Evolutionary conservation across 2,329 filamentous ascomycete genomes (phyloP).

Genomic region (Boeremia exigua): DNA sequence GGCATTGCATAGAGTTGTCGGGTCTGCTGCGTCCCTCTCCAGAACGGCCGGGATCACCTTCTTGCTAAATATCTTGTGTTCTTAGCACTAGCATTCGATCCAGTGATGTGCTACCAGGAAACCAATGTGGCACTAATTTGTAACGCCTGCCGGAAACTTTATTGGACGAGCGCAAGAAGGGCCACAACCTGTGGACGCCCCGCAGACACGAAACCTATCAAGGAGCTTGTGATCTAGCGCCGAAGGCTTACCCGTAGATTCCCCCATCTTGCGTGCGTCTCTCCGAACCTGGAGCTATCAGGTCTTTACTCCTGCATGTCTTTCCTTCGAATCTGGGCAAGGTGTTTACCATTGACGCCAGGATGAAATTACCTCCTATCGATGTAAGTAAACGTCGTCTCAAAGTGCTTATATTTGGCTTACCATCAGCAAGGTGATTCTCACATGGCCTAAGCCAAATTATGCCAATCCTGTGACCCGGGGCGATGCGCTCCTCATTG

Average conservation of each 20-base stretch:
- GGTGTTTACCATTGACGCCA: slow-evolving; percentile 15
- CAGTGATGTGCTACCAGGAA: slow-evolving; percentile 15
- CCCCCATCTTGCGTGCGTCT: slow-evolving; percentile 3
- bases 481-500: slow-evolving; percentile 48
- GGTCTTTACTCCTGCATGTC: slow-evolving; percentile 17
- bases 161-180: slow-evolving; percentile 4
- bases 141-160: slow-evolving; percentile 8
- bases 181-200: slow-evolving; percentile 4
- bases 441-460: slow-evolving; percentile 50
- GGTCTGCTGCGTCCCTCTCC: slow-evolving; percentile 1
- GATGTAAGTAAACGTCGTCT: slow-evolving; percentile 25
- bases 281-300: slow-evolving; percentile 1
- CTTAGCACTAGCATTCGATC: slow-evolving; percentile 2
- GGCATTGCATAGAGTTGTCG: background rate
- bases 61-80: background rate
- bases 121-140: slow-evolving; percentile 14
- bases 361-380: slow-evolving; percentile 38
- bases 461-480: slow-evolving; percentile 49
- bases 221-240: slow-evolving; percentile 14
- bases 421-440: slow-evolving; percentile 22
- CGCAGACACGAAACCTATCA: slow-evolving; percentile 14
- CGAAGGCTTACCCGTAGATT: slow-evolving; percentile 7
- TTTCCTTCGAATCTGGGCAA: background rate
- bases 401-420: background rate
- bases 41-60: background rate